These are phyloP conservation scores for Cryphonectria radicalis DNA, from an alignment of 2,329 filamentous ascomycete genomes.

Conservation along the genomic window DNA sequence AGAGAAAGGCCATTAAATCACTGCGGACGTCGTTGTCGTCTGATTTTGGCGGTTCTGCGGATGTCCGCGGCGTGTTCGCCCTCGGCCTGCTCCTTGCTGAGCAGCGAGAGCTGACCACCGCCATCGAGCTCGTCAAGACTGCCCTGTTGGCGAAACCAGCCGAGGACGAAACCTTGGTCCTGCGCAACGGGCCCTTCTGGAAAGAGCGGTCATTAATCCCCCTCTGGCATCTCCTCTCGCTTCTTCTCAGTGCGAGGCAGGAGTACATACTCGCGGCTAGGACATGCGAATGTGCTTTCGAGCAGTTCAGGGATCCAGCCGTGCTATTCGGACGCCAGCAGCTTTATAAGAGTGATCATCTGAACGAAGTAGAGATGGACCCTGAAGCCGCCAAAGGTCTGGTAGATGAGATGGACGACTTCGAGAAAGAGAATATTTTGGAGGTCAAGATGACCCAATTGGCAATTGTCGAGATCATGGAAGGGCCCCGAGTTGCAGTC, in stretches of 20 bases:
- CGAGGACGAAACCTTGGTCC: constrained; percentile 47
- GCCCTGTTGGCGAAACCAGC: constrained; percentile 68
- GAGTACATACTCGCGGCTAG: constrained; percentile 80
- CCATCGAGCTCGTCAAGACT: constrained; percentile 80
- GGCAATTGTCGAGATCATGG: constrained; percentile 77
- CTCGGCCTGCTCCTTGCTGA: constrained; percentile 87
- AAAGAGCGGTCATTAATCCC: constrained; percentile 72
- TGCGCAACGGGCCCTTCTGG: constrained; percentile 57
- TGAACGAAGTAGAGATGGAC: constrained; percentile 58
- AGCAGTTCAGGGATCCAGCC: constrained; percentile 77
- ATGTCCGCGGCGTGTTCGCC: constrained; percentile 78
- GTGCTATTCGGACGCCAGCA: constrained; percentile 70
- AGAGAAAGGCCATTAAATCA: constrained; percentile 75
- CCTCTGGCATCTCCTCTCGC: constrained; percentile 87
- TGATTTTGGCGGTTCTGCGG: constrained; percentile 66
- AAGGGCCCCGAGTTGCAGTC: constrained; percentile 83
- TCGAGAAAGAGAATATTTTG: constrained; percentile 85
- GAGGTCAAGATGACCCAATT: constrained; percentile 96
- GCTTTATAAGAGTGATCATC: constrained; percentile 67
- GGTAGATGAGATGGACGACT: constrained; percentile 79
- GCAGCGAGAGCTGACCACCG: constrained; percentile 76
- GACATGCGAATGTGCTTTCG: constrained; percentile 88
- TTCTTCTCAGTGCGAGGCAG: constrained; percentile 84
- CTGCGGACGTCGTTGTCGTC: constrained; percentile 74
- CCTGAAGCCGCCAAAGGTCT: constrained; percentile 50